A percentile compares a stretch with the other conserved stretches of the same genome.
These are phyloP conservation scores for Patellifolia procumbens DNA, from an alignment of 179 eudicot species.

Conservation along the genomic window DNA sequence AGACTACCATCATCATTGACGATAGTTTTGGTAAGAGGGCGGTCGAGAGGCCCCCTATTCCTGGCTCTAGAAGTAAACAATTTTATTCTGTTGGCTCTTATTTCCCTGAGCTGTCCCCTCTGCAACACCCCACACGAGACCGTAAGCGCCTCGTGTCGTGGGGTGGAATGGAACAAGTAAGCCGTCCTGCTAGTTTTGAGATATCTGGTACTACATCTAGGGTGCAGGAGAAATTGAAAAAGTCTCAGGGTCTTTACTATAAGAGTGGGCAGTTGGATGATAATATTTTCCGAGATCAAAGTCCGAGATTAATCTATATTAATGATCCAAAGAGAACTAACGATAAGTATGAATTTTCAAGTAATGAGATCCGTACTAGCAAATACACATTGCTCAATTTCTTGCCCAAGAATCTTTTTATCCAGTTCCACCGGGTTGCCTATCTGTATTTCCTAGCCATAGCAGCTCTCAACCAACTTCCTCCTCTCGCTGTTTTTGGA, in stretches of 20 bases:
- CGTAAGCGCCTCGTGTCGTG: conserved; percentile 58
- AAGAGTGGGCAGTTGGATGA: conserved; percentile 79
- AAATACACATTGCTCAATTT: conserved; percentile 79
- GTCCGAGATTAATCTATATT: conserved; percentile 69
- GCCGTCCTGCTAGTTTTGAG: conserved; percentile 39
- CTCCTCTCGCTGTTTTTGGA: conserved; percentile 96
- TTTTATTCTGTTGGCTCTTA: conserved; percentile 43
- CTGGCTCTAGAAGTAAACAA: conserved; percentile 30
- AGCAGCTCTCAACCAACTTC: conserved; percentile 95
- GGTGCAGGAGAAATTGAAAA: conserved; percentile 45
- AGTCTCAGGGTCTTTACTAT: conserved; percentile 48
- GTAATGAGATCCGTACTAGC: conserved; percentile 89
- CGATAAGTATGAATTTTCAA: conserved; percentile 67
- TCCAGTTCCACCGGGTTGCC: conserved; percentile 94
- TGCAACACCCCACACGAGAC: conserved; percentile 54
- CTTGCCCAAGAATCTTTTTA: conserved; percentile 90
- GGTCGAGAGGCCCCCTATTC: conserved; percentile 30
- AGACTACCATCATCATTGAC: conserved; percentile 22
- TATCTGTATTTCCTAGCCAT: conserved; percentile 88
- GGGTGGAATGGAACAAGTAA: conserved; percentile 69
- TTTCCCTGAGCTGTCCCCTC: conserved; percentile 32
- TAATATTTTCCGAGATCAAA: conserved; percentile 54
- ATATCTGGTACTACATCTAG: conserved; percentile 50
- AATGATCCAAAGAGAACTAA: conserved; percentile 76
- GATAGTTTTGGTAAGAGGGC: conserved; percentile 32